These are phyloP conservation scores for Rhytidiadelphus loreus DNA, from an alignment of 225 moss, liverwort and hornwort species.

Conservation along the genomic window DNA sequence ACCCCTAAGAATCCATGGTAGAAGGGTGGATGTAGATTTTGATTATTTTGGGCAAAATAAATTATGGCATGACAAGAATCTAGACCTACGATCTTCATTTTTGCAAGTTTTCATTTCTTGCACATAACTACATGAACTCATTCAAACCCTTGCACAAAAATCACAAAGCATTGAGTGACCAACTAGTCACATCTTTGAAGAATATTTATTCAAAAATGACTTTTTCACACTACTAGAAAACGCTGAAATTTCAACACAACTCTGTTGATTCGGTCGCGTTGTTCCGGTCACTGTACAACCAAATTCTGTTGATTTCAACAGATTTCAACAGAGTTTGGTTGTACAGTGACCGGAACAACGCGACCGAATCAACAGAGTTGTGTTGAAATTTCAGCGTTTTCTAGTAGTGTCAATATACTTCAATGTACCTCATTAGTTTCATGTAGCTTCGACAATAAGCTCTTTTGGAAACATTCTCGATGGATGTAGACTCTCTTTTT, in stretches of 20 bases:
- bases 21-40: not conserved
- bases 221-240: too few relatives aligned
- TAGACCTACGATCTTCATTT: not conserved
- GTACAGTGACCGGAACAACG: too few relatives aligned
- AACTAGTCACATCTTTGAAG: not conserved
- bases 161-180: fast-evolving
- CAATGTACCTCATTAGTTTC: not conserved
- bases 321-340: too few relatives aligned
- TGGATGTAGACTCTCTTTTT: not conserved
- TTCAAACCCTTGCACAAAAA: not conserved
- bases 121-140: not conserved
- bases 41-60: not conserved
- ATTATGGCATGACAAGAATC: not conserved
- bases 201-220: not conserved
- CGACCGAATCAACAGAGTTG: too few relatives aligned
- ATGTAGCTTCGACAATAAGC: fast-evolving
- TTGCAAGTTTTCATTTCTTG: too few relatives aligned
- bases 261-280: too few relatives aligned
- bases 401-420: not conserved
- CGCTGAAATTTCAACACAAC: too few relatives aligned
- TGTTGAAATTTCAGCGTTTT: too few relatives aligned
- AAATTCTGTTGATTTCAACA: too few relatives aligned
- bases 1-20: fast-evolving
- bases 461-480: not conserved
- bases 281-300: too few relatives aligned